A percentile compares a stretch with the other conserved stretches of the same genome.
phyloP scores from a whole-genome alignment of 1,284 basidiomycete species.

The Boletus sp. region DNA sequence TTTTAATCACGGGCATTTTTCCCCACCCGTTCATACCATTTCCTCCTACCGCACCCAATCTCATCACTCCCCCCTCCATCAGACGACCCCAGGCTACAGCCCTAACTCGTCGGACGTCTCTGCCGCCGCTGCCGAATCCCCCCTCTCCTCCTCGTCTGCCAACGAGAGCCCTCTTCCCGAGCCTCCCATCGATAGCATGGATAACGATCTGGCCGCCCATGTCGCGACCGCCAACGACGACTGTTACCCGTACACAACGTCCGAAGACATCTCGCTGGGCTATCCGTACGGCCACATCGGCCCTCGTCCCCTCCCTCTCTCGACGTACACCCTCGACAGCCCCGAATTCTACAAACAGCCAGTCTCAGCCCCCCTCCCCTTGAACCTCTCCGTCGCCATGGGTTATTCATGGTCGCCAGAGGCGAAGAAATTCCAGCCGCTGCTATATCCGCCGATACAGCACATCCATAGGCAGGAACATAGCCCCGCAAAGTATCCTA shows the following conservation, averaged over 20 bases:
- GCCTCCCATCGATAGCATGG: slow-evolving; percentile 39
- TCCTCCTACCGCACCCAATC: slow-evolving; percentile 31
- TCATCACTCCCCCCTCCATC: slow-evolving; percentile 26
- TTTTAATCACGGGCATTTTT: slow-evolving; percentile 27
- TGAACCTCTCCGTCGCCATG: slow-evolving; percentile 40
- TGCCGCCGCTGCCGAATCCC: slow-evolving; percentile 38
- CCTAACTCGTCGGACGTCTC: slow-evolving; percentile 38
- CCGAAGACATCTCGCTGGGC: slow-evolving; percentile 31
- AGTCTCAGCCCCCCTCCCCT: slow-evolving; percentile 37
- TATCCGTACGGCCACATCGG: slow-evolving; percentile 34
- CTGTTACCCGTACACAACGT: slow-evolving; percentile 32
- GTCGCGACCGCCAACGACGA: slow-evolving; percentile 36
- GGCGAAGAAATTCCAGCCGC: slow-evolving; percentile 42
- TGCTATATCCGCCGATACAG: slow-evolving; percentile 41
- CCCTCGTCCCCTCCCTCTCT: slow-evolving; percentile 31
- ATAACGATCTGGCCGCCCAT: slow-evolving; percentile 31
- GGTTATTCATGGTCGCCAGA: slow-evolving; percentile 39
- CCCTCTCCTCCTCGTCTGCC: slow-evolving; percentile 37
- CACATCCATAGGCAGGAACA: slow-evolving; percentile 34
- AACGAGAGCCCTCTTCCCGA: slow-evolving; percentile 42
- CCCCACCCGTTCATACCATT: slow-evolving; percentile 21
- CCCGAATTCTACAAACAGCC: slow-evolving; percentile 40
- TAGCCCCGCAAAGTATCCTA: slow-evolving; percentile 27
- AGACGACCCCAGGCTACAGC: slow-evolving; percentile 30
- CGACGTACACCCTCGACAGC: slow-evolving; percentile 27